These are phyloP conservation scores for Cyclotella choctawhatcheeana DNA, from an alignment of 108 stramenopile genomes.

Conservation along the genomic window DNA sequence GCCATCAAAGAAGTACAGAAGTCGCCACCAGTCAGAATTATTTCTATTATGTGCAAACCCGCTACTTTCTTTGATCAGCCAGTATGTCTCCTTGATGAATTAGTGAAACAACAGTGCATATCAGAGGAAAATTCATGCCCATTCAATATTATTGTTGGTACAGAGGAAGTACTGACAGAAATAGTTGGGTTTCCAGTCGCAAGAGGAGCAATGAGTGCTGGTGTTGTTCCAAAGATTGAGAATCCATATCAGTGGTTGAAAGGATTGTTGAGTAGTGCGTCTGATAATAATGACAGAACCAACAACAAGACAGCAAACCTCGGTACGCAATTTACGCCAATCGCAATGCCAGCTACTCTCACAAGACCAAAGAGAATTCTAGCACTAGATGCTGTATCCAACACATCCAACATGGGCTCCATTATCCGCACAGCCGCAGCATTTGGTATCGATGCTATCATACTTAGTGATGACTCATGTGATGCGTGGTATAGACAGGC, in stretches of 20 bases:
- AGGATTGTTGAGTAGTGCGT: constrained; percentile 27
- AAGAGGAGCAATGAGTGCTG: constrained; percentile 76
- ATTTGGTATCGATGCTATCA: constrained; percentile 69
- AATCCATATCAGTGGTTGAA: constrained; percentile 60
- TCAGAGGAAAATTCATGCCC: constrained; percentile 13
- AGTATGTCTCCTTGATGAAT: constrained; percentile 38
- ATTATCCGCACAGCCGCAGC: constrained; percentile 78
- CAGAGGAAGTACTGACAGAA: constrained; percentile 56
- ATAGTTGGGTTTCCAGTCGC: constrained; percentile 72
- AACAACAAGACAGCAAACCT: neutral
- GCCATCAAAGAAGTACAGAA: no score
- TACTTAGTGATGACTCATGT: constrained; percentile 75
- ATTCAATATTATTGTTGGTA: constrained; percentile 66
- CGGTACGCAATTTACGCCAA: constrained; percentile 10
- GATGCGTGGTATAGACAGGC: constrained; percentile 79
- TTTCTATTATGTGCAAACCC: constrained; percentile 72
- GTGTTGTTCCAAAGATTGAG: constrained; percentile 55
- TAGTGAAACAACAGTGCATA: constrained; percentile 22
- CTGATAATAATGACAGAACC: neutral
- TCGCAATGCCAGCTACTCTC: neutral
- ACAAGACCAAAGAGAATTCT: constrained; percentile 43
- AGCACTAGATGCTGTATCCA: constrained; percentile 78
- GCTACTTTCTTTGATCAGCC: constrained; percentile 56
- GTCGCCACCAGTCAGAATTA: constrained; percentile 42
- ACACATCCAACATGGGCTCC: constrained; percentile 81